Conservation (phyloP, 306 rosid species). For the Trifolium repens region DNA sequence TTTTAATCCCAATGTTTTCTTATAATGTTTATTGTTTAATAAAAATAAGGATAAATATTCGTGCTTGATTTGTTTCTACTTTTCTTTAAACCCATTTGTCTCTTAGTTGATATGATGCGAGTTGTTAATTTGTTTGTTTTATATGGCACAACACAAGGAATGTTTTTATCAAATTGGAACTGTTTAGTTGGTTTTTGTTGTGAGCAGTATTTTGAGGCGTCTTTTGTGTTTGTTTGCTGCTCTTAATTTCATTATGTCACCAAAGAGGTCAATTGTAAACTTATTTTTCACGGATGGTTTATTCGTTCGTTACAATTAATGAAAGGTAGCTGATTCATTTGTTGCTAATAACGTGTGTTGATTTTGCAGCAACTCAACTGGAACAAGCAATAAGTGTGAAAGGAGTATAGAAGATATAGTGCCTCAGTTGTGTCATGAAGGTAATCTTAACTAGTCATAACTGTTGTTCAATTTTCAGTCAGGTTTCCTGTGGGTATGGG, state of each 20-base stretch:
- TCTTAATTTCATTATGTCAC: conserved; percentile 11
- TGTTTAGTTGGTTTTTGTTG: neutral
- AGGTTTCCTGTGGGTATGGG: neutral
- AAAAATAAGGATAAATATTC: too few relatives aligned
- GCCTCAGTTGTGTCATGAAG: neutral
- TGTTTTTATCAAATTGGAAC: neutral
- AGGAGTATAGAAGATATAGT: neutral
- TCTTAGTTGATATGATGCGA: neutral
- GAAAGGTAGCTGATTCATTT: neutral
- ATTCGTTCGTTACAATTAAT: neutral
- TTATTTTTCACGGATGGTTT: neutral
- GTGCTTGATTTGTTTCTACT: too few relatives aligned
- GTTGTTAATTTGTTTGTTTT: neutral
- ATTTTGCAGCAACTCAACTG: neutral
- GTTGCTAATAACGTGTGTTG: conserved; percentile 11
- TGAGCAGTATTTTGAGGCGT: neutral
- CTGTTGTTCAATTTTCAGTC: neutral
- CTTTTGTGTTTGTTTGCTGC: conserved; percentile 10
- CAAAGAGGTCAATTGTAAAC: neutral
- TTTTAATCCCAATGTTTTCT: neutral
- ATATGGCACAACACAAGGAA: neutral
- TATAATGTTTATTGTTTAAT: neutral
- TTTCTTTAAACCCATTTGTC: neutral
- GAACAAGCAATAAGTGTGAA: neutral
- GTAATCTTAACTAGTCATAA: neutral